Conservation (phyloP, 2,329 filamentous ascomycete species). For the Myriosclerotinia curreyana region DNA sequence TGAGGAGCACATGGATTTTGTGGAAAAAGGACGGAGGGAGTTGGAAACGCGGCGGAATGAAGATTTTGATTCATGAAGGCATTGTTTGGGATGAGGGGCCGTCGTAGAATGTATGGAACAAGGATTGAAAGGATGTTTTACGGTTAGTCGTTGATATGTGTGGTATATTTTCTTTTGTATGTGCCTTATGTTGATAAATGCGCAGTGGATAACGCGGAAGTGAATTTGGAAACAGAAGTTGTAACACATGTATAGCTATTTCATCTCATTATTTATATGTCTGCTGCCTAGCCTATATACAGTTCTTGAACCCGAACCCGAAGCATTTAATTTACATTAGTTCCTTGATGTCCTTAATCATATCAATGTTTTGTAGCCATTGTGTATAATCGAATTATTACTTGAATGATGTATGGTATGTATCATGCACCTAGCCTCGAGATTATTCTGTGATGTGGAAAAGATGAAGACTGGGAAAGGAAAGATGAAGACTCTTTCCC, state of each 20-base stretch:
- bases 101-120: neutral
- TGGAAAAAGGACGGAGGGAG: constrained; percentile 2
- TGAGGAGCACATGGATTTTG: constrained; percentile 4
- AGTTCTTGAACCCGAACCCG: neutral
- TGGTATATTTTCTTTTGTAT: neutral
- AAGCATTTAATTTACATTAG: neutral
- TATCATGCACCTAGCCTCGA: neutral
- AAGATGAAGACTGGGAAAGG: too few species aligned
- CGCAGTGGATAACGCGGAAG: neutral
- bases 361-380: neutral
- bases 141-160: neutral
- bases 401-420: neutral
- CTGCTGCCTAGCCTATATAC: neutral
- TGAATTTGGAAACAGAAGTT: neutral
- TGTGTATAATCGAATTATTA: neutral
- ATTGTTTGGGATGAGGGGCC: neutral
- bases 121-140: neutral
- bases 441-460: neutral
- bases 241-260: neutral
- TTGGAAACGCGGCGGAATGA: neutral
- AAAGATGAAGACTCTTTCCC: neutral
- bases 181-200: neutral
- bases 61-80: neutral
- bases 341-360: neutral
- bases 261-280: neutral